These are phyloP conservation scores for Boletus eberwhitei DNA, from an alignment of 768 basidiomycete genomes.

Conservation along the genomic window DNA sequence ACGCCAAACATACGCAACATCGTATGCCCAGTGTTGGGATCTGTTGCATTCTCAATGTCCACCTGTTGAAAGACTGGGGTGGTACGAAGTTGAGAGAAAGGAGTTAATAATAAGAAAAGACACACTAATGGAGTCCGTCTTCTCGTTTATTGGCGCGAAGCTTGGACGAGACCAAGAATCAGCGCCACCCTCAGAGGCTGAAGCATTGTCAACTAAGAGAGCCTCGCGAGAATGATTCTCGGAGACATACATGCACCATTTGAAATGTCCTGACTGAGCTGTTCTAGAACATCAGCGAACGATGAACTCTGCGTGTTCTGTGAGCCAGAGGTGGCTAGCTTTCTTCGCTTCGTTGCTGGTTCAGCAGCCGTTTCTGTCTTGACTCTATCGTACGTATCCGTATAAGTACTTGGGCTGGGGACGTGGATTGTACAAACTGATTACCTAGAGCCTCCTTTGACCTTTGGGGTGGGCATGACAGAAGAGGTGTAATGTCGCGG, in stretches of 20 bases:
- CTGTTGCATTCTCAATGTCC: conserved; percentile 74
- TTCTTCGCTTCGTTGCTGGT: conserved; percentile 55
- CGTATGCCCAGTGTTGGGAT: conserved; percentile 39
- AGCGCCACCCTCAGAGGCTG: conserved; percentile 76
- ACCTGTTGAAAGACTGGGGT: conserved; percentile 90
- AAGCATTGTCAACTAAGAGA: background rate
- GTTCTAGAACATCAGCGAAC: conserved; percentile 63
- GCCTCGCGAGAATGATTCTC: background rate
- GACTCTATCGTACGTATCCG: conserved; percentile 16
- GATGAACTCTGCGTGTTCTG: conserved; percentile 36
- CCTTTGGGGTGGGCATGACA: conserved; percentile 17
- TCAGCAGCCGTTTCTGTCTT: conserved; percentile 24
- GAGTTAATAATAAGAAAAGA: background rate
- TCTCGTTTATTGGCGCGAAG: conserved; percentile 52
- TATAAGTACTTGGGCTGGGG: conserved; percentile 1
- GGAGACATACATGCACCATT: conserved; percentile 40
- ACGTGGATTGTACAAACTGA: background rate
- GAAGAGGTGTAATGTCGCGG: background rate
- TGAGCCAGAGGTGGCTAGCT: conserved; percentile 38
- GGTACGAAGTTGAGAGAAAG: background rate
- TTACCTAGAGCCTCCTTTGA: conserved; percentile 18
- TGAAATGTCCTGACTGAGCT: conserved; percentile 49
- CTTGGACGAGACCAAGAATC: conserved; percentile 69
- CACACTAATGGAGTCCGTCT: conserved; percentile 67
- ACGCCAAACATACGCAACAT: conserved; percentile 82